Conservation (phyloP, 192 early-diverging fungal species). For the Backusella psychrophila region DNA sequence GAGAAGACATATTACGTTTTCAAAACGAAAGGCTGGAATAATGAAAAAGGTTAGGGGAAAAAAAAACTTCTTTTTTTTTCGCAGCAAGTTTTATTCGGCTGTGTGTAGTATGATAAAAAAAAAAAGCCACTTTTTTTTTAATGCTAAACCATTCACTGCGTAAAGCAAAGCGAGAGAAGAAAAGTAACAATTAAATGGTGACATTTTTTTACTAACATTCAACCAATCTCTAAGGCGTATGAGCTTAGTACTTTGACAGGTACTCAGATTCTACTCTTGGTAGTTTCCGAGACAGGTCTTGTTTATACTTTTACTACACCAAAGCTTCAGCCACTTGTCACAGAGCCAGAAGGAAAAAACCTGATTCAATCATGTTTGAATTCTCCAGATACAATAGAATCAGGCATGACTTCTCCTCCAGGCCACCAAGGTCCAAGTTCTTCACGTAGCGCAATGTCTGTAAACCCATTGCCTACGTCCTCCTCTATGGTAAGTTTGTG, state of each 20-base stretch:
- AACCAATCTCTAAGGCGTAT: conserved; percentile 62
- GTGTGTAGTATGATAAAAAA: neutral
- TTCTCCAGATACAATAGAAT: conserved; percentile 59
- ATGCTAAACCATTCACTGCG: neutral
- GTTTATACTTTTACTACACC: conserved; percentile 93
- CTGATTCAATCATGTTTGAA: conserved; percentile 89
- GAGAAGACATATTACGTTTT: conserved; percentile 89
- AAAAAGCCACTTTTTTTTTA: neutral
- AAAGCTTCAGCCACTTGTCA: conserved; percentile 88
- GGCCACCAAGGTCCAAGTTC: neutral
- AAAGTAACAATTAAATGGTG: neutral
- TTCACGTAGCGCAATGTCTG: neutral
- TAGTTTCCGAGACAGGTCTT: conserved; percentile 90
- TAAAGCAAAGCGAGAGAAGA: neutral
- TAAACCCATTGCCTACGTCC: neutral
- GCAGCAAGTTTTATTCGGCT: neutral
- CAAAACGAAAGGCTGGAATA: conserved; percentile 91
- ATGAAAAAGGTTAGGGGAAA: conserved; percentile 82
- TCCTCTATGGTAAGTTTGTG: neutral
- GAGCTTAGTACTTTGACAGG: conserved; percentile 90
- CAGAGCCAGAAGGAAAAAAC: conserved; percentile 86
- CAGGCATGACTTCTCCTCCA: neutral
- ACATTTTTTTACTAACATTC: neutral
- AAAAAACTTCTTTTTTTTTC: neutral
- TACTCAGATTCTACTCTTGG: conserved; percentile 86